Percentiles rank a stretch among this genome's conserved stretches.
phyloP scores from a whole-genome alignment of 1,284 basidiomycete species.

The Tausonia pullulans region DNA sequence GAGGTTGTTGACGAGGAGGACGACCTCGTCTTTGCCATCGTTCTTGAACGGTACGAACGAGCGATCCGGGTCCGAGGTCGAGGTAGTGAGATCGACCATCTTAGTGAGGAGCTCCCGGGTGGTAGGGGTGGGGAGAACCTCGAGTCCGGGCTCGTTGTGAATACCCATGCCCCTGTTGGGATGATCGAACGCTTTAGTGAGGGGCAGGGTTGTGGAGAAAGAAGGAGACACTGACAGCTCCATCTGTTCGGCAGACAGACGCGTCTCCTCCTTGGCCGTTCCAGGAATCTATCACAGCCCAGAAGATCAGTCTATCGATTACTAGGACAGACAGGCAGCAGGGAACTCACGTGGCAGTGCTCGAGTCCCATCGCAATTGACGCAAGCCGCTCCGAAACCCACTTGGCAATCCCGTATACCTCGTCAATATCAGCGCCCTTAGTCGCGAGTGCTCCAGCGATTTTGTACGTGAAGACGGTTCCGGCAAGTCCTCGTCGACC shows the following conservation, averaged over 20 bases:
- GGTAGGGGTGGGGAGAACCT: slow-evolving; percentile 48
- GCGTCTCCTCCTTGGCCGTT: slow-evolving; percentile 48
- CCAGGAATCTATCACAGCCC: slow-evolving; percentile 46
- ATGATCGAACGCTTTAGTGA: no score
- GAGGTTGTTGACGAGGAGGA: slow-evolving; percentile 32
- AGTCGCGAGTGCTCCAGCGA: slow-evolving; percentile 69
- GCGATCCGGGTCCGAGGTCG: slow-evolving; percentile 69
- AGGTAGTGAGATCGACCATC: slow-evolving; percentile 60
- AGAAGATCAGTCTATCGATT: slow-evolving; percentile 35
- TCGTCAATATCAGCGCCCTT: slow-evolving; percentile 57
- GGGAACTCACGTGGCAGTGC: slow-evolving; percentile 56
- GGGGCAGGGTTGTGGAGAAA: no score
- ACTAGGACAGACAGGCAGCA: not conserved
- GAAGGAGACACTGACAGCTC: slow-evolving; percentile 44
- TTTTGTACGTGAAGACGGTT: slow-evolving; percentile 82
- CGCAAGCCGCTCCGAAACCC: slow-evolving; percentile 50
- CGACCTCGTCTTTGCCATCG: slow-evolving; percentile 47
- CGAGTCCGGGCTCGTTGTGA: slow-evolving; percentile 82
- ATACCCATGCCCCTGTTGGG: slow-evolving; percentile 38
- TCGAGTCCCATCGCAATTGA: slow-evolving; percentile 85
- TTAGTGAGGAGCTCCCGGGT: slow-evolving; percentile 57
- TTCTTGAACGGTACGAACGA: slow-evolving; percentile 68
- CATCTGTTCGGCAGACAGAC: slow-evolving; percentile 54
- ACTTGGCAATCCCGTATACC: slow-evolving; percentile 58
- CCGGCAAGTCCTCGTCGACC: slow-evolving; percentile 67